Evolutionary conservation across 176 grass and related monocot genomes (phyloP), one percentile per base, ranked within the genome.

Genomic region (Oryza brachyantha): DNA sequence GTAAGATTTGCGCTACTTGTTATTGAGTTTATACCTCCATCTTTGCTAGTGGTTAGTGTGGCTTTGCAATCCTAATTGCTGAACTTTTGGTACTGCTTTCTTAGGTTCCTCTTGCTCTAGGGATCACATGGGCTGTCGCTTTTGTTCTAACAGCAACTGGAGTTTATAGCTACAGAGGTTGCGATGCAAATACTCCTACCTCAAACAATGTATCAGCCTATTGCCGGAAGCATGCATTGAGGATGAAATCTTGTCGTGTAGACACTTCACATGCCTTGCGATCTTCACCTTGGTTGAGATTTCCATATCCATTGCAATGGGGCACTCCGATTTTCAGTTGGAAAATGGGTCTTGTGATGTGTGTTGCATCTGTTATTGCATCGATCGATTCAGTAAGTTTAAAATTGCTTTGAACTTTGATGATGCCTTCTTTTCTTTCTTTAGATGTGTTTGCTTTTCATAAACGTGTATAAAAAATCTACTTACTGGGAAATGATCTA

Each of bases 321-420:
- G 96, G 92, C 12, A 96, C 90, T 85, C 96, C 96, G 72, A 55
- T 90, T 80, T 99, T 99, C 72, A 91, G 81, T 69, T 99, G 87
- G 92, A 96, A 96, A 89, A 91, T 99, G 90, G 88, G 85, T 54
- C 61, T 99, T 68, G 88, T 95, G 65, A 95, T 99, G 96, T 99
- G 96, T 89, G 79, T 79, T 68, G 88, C 89, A 73, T 99, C 96
- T 66, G 41, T 91, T 40, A 95, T 99, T 84, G 90, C 92, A 77
- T 89, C 92, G 32, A 90, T 91, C 66, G 92, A 99, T 81, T 99
- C 96, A 69, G 96, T 99, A 90, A 93, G 92, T 91, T 79, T 46
- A 31, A 50, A 67, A 9, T 76, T 81, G n/a, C 69, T 81, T 72
- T 7, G 3, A 84, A 62, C 4, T 59, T 82, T 76, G 40, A 58